Conservation (phyloP, 2,329 filamentous ascomycete genomes). For the Cladosporium halotolerans region DNA sequence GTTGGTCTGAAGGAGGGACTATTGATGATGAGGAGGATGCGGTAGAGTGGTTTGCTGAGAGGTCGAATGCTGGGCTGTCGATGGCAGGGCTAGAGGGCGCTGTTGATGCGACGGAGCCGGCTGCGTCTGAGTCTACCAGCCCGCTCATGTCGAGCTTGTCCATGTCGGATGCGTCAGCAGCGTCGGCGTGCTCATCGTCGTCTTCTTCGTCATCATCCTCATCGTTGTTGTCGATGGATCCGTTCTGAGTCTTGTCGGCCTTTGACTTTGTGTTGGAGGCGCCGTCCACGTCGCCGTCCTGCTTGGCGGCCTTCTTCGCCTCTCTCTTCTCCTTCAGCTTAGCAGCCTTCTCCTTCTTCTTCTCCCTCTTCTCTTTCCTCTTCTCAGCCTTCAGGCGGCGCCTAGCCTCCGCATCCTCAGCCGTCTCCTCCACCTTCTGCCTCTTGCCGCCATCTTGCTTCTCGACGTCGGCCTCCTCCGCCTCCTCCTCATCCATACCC, state of each 20-base stretch:
- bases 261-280: constrained; percentile 37
- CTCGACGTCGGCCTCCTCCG: constrained; percentile 30
- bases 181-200: constrained; percentile 20
- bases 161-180: constrained; percentile 21
- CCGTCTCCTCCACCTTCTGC: constrained; percentile 34
- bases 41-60: constrained; percentile 33
- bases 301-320: constrained; percentile 40
- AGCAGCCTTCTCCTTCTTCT: constrained; percentile 34
- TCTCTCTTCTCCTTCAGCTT: constrained; percentile 39
- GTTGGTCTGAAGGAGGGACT: constrained; percentile 29
- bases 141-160: constrained; percentile 30
- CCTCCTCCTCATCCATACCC: constrained; percentile 43
- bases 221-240: constrained; percentile 13
- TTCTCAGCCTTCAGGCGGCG: constrained; percentile 20
- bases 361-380: constrained; percentile 21
- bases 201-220: constrained; percentile 17
- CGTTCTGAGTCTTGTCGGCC: constrained; percentile 32
- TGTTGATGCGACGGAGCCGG: constrained; percentile 29
- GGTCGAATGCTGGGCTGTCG: constrained; percentile 37
- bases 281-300: constrained; percentile 33
- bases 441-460: constrained; percentile 38
- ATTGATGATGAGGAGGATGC: constrained; percentile 45
- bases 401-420: constrained; percentile 20
- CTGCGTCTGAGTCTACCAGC: constrained; percentile 18
- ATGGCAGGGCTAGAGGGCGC: constrained; percentile 31